Evolutionary conservation across 2,329 filamentous ascomycete genomes (phyloP).

Genomic region (Fulvia fulva): DNA sequence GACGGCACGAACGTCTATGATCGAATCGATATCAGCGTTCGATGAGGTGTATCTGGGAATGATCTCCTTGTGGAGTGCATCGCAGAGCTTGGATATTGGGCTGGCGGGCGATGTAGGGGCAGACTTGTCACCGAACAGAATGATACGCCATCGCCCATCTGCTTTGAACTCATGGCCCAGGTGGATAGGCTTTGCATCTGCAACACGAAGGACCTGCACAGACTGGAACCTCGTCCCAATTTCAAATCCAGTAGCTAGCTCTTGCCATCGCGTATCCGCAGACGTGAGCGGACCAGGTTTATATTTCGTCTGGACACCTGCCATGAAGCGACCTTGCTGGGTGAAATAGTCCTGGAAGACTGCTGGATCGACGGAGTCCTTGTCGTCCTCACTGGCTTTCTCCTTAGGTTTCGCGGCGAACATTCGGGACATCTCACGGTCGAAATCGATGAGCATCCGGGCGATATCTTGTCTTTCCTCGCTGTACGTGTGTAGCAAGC

Average conservation of each 20-base stretch:
- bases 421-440: slow-evolving; percentile 46
- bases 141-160: slow-evolving; percentile 33
- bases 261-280: slow-evolving; percentile 23
- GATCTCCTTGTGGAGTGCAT: slow-evolving; percentile 18
- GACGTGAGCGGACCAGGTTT: slow-evolving; percentile 24
- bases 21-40: slow-evolving; percentile 39
- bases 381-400: slow-evolving; percentile 20
- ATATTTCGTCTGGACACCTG: slow-evolving; percentile 31
- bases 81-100: slow-evolving; percentile 23
- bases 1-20: slow-evolving; percentile 52
- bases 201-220: slow-evolving; percentile 29
- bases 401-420: slow-evolving; percentile 40
- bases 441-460: slow-evolving; percentile 59
- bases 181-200: slow-evolving; percentile 35
- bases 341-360: slow-evolving; percentile 33
- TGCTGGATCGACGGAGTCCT: slow-evolving; percentile 32
- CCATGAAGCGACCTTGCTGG: slow-evolving; percentile 33
- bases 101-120: slow-evolving; percentile 20
- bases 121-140: slow-evolving; percentile 28
- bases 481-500: slow-evolving; percentile 50
- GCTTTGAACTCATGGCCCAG: slow-evolving; percentile 33
- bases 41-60: slow-evolving; percentile 38
- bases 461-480: slow-evolving; percentile 57
- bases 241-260: slow-evolving; percentile 30
- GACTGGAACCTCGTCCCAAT: slow-evolving; percentile 35